Base-by-base conservation (phyloP, 192 early-diverging fungal genomes). In the Entophlyctis luteolus region DNA sequence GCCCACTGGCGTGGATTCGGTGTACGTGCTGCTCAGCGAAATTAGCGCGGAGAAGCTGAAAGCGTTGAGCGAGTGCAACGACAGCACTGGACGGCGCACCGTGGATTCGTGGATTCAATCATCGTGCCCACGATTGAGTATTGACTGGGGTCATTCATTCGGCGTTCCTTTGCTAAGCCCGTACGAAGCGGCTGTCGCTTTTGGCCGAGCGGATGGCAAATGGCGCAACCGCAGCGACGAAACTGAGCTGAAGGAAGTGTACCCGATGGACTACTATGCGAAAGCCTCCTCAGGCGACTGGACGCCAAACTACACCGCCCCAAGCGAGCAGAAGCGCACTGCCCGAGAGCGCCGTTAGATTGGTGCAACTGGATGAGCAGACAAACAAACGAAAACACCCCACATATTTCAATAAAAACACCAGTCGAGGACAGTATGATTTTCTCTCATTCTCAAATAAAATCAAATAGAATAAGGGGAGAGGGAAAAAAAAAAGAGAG, bases 201-300 rank as follows among this genome's bases (percentile, higher is more conserved):
- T 99, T 55, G 89, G 86, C 50, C 79, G 81, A 23, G 82, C 83
- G 8, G 84, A 89, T 63, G 93, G 89, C 88, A 87, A 90, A 73
- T 79, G 89, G 32, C 18, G 39, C 34, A 28, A 69, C 48, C 18
- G 5, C 4, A n/a, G n/a, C n/a, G 5, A 5, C 18, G 47, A 67
- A 20, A 23, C 16, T 45, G 31, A 69, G 12, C 23, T n/a, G 12
- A 46, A 70, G 37, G 45, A 31, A 48, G 76, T 84, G 5, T 99
- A 99, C 75, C 97, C 97, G 39, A 99, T 98, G 95, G 97, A 99
- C 71, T 99, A 93, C 76, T 99, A 98, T 73, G 84, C 93, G 0
- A 88, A 88, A 71, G 91, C 93, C 50, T 90, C 88, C 48, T 75
- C 92, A 29, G 95, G 95, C 1, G 87, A 90, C 1, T 96, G 93